Evolutionary conservation across 768 basidiomycete species (phyloP).

Genomic region (Amanita polypyramis): DNA sequence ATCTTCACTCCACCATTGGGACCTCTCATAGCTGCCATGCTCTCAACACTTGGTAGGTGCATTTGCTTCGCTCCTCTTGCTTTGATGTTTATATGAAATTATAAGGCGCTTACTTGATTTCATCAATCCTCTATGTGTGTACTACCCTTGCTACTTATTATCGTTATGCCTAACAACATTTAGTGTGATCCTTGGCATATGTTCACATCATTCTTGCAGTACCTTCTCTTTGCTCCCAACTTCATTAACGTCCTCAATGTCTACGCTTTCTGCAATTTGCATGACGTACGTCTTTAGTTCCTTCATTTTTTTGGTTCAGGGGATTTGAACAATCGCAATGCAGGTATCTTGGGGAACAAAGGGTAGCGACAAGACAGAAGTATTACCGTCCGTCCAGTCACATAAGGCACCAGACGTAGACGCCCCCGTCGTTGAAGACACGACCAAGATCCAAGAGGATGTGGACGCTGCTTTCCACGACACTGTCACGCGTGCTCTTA

Average conservation of each 20-base stretch:
- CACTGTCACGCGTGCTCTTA: slow-evolving; percentile 79
- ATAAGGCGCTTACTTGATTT: slow-evolving; percentile 66
- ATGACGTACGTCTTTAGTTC: slow-evolving; percentile 46
- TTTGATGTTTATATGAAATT: slow-evolving; percentile 8
- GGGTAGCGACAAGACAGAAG: slow-evolving; percentile 90
- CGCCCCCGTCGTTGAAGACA: slow-evolving; percentile 76
- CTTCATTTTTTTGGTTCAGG: too few species aligned
- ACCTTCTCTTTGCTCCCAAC: slow-evolving; percentile 80
- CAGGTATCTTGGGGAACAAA: slow-evolving; percentile 93
- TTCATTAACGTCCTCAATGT: slow-evolving; percentile 95
- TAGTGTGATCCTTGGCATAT: slow-evolving; percentile 97
- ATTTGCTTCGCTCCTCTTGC: background rate
- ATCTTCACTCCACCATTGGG: slow-evolving; percentile 77
- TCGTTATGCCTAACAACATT: background rate
- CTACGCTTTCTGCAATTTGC: slow-evolving; percentile 95
- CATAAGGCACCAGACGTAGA: slow-evolving; percentile 70
- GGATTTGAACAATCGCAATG: background rate
- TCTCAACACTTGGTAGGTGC: slow-evolving; percentile 71
- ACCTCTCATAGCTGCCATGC: slow-evolving; percentile 74
- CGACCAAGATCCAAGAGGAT: slow-evolving; percentile 74
- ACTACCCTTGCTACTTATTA: background rate
- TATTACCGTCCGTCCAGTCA: slow-evolving; percentile 80
- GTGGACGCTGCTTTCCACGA: slow-evolving; percentile 87
- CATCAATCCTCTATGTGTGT: slow-evolving; percentile 80
- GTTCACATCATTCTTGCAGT: slow-evolving; percentile 90